A percentile compares a stretch with the other conserved stretches of the same genome.
phyloP scores from a whole-genome alignment of 768 basidiomycete genomes.

The Suillus brevipes region DNA sequence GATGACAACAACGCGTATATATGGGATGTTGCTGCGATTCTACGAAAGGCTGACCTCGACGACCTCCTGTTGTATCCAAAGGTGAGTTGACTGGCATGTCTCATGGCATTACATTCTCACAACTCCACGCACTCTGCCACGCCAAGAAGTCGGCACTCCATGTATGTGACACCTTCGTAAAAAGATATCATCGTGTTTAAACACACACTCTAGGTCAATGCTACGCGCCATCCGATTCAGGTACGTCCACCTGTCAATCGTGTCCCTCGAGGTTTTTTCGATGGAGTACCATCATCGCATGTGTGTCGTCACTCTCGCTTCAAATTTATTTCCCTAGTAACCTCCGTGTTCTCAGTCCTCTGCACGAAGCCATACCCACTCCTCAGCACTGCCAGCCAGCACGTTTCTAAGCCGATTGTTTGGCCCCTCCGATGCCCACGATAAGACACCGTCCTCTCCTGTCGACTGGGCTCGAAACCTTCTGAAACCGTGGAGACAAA shows the following conservation, averaged over 20 bases:
- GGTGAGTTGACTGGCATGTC: background rate
- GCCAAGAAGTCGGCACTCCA: background rate
- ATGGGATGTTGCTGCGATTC: background rate
- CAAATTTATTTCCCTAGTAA: background rate
- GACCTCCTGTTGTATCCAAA: background rate
- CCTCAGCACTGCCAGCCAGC: background rate
- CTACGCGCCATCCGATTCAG: background rate
- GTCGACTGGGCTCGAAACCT: background rate
- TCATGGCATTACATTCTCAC: background rate
- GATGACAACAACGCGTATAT: background rate
- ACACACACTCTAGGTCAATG: background rate
- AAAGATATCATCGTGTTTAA: background rate
- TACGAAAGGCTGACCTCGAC: background rate
- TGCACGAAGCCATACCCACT: background rate
- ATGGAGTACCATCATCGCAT: background rate
- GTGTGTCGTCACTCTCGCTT: background rate
- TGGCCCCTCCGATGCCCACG: background rate
- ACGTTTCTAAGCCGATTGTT: background rate
- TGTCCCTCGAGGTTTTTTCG: background rate
- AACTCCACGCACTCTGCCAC: background rate
- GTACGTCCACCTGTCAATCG: background rate
- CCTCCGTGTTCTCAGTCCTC: background rate
- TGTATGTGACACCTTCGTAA: background rate
- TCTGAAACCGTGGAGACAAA: background rate
- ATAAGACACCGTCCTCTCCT: background rate